phyloP scores from a whole-genome alignment of 106 monocot genomes.

The Platanthera guangdongensis region DNA sequence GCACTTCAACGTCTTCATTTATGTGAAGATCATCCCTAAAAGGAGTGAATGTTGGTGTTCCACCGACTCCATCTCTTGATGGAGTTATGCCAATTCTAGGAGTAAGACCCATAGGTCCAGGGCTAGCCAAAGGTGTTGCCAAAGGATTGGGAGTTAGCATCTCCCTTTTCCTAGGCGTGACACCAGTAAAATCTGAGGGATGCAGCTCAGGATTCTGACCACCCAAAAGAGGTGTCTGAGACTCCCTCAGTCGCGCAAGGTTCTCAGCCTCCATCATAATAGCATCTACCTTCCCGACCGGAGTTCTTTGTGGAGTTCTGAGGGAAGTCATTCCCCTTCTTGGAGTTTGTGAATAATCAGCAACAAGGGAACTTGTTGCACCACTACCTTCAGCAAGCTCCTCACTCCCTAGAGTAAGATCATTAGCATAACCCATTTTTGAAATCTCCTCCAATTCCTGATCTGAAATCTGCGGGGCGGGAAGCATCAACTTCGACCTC shows the following conservation, averaged over 20 bases:
- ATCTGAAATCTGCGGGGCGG: constrained; percentile 91
- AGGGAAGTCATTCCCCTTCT: constrained; percentile 59
- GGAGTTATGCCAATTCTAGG: constrained; percentile 93
- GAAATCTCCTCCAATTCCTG: constrained; percentile 93
- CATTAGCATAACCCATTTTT: constrained; percentile 88
- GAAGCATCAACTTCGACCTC: constrained; percentile 90
- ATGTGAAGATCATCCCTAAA: constrained; percentile 87
- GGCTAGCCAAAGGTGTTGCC: constrained; percentile 78
- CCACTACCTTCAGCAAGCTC: constrained; percentile 69
- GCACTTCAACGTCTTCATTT: constrained; percentile 84
- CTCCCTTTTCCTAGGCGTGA: constrained; percentile 88
- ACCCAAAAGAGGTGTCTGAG: constrained; percentile 93
- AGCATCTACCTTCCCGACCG: constrained; percentile 74
- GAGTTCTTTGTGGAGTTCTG: constrained; percentile 92
- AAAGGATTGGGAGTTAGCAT: constrained; percentile 93
- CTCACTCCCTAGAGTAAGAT: constrained; percentile 53
- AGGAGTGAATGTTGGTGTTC: constrained; percentile 77
- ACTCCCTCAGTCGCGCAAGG: constrained; percentile 86
- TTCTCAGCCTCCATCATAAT: constrained; percentile 99
- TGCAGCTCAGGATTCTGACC: constrained; percentile 95
- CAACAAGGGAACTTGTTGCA: constrained; percentile 81
- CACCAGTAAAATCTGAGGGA: constrained; percentile 93
- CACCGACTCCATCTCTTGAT: constrained; percentile 66
- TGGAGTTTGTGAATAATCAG: constrained; percentile 93
- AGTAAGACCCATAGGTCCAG: constrained; percentile 74